These are phyloP conservation scores for Citrus medica DNA, from an alignment of 345 rosid species.

Conservation along the genomic window DNA sequence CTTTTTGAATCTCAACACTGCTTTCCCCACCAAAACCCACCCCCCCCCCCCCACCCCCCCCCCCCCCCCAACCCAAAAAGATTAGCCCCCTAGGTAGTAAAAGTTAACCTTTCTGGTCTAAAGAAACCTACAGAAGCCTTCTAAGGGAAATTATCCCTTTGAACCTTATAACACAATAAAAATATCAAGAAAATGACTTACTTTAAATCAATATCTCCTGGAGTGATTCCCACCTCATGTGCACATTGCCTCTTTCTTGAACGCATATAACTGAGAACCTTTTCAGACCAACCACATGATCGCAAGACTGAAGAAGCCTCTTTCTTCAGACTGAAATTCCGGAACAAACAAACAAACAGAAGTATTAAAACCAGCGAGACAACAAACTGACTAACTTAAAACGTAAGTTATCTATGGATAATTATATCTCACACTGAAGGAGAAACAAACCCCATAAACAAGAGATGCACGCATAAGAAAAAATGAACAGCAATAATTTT, in stretches of 20 bases:
- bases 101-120: no score
- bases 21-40: neutral
- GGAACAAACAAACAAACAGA: neutral
- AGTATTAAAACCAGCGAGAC: neutral
- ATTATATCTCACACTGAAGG: no score
- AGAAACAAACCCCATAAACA: neutral
- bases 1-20: neutral
- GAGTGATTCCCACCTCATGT: conserved; percentile 32
- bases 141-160: neutral
- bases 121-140: neutral
- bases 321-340: conserved; percentile 52
- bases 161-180: neutral
- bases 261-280: conserved; percentile 57
- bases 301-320: conserved; percentile 55
- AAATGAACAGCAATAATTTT: neutral
- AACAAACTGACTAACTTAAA: conserved; percentile 1
- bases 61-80: neutral
- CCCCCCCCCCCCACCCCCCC: no score
- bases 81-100: neutral
- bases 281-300: conserved; percentile 69
- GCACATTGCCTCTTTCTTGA: conserved; percentile 51
- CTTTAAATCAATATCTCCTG: conserved; percentile 45
- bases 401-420: neutral
- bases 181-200: conserved; percentile 35
- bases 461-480: neutral